A percentile compares a stretch with the other conserved stretches of the same genome.
phyloP scores from a whole-genome alignment of 2,329 filamentous ascomycete species.

The Fusarium sp. region DNA sequence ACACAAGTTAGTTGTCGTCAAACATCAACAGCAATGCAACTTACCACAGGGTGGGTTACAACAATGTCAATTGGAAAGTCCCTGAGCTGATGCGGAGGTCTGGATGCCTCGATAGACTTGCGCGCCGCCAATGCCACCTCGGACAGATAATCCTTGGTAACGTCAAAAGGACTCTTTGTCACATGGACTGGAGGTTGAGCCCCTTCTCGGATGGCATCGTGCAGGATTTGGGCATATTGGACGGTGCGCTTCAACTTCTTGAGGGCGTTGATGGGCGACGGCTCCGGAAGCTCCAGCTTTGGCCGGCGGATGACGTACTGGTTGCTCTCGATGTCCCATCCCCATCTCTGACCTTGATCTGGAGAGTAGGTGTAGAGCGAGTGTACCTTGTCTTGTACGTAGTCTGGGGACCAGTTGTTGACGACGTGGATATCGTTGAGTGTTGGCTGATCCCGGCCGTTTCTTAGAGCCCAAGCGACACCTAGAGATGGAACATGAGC shows the following conservation, averaged over 20 bases:
- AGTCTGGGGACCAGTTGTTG: constrained; percentile 15
- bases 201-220: neutral
- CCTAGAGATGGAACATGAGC: neutral
- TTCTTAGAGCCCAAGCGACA: constrained; percentile 25
- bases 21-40: fast-evolving
- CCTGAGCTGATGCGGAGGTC: neutral
- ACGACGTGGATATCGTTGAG: constrained; percentile 27
- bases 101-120: constrained; percentile 16
- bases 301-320: constrained; percentile 30
- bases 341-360: constrained; percentile 17
- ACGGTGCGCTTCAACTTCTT: constrained; percentile 22
- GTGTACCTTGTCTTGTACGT: constrained; percentile 19
- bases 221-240: constrained; percentile 6
- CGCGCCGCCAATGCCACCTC: constrained; percentile 16
- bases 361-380: constrained; percentile 32
- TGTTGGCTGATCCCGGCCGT: constrained; percentile 1
- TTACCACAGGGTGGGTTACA: constrained; percentile 31
- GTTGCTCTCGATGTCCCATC: constrained; percentile 28
- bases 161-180: constrained; percentile 22
- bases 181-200: constrained; percentile 23
- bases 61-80: constrained; percentile 30
- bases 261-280: constrained; percentile 14
- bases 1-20: neutral
- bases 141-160: constrained; percentile 26
- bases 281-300: constrained; percentile 28